Evolutionary conservation across 805 yeast species (phyloP).

Genomic region (Pichia heedii): DNA sequence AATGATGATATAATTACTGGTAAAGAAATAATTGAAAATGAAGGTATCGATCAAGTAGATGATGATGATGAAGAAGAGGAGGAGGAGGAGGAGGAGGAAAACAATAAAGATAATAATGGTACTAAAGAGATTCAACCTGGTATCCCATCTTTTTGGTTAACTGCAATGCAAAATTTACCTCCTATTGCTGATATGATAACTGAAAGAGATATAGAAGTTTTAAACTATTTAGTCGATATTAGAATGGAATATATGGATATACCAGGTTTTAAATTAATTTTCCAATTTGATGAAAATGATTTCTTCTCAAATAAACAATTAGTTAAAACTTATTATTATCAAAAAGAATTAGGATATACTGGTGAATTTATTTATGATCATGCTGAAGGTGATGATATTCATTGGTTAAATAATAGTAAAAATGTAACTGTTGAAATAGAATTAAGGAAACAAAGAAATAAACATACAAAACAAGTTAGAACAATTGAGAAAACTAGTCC

Average conservation of each 20-base stretch:
- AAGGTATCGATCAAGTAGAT: slow-evolving; percentile 42
- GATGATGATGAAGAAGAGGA: slow-evolving; percentile 31
- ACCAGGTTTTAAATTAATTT: slow-evolving; percentile 85
- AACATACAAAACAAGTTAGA: slow-evolving; percentile 91
- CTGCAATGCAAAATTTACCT: slow-evolving; percentile 82
- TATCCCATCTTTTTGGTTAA: slow-evolving; percentile 93
- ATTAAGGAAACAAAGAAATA: slow-evolving; percentile 95
- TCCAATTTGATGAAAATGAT: slow-evolving; percentile 70
- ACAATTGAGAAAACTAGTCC: slow-evolving; percentile 92
- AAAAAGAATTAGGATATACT: slow-evolving; percentile 84
- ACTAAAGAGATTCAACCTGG: slow-evolving; percentile 43
- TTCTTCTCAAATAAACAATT: slow-evolving; percentile 66
- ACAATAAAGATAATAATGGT: slow-evolving; percentile 31
- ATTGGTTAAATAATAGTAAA: slow-evolving; percentile 72
- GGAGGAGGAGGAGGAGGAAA: slow-evolving; percentile 35
- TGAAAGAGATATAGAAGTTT: slow-evolving; percentile 82
- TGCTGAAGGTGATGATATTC: slow-evolving; percentile 82
- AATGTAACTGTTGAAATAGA: slow-evolving; percentile 84
- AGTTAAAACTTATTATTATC: slow-evolving; percentile 86
- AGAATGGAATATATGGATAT: slow-evolving; percentile 68
- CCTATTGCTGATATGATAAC: slow-evolving; percentile 77
- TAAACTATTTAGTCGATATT: slow-evolving; percentile 58
- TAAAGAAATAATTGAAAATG: slow-evolving; percentile 57
- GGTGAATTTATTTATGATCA: slow-evolving; percentile 97
- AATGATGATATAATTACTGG: slow-evolving; percentile 46